A percentile compares a stretch with the other conserved stretches of the same genome.
Evolutionary conservation across 306 rosid genomes (phyloP).

Genomic region (Pyrus betulifolia): DNA sequence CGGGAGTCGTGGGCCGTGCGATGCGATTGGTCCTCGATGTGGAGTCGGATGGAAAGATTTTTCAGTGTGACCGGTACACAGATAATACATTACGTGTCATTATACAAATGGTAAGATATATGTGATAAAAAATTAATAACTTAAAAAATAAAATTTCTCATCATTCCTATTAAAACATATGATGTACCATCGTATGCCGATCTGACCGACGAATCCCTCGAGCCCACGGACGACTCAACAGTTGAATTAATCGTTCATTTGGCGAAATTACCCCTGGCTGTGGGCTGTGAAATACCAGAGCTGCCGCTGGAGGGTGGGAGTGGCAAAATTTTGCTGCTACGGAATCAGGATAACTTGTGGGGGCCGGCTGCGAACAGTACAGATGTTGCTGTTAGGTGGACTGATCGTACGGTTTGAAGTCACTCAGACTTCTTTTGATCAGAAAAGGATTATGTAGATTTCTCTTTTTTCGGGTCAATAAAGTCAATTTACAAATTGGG

Average conservation of each 20-base stretch:
- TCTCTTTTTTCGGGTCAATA: too few species aligned
- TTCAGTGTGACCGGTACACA: rapidly evolving
- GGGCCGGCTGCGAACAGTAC: background rate
- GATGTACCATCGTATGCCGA: conserved; percentile 3
- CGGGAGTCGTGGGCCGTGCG: conserved; percentile 22
- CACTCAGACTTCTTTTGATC: background rate
- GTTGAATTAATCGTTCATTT: background rate
- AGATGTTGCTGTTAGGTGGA: background rate
- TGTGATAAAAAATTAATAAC: too few species aligned
- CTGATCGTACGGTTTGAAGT: background rate
- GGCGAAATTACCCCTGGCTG: background rate
- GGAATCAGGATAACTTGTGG: background rate
- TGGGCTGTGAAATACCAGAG: background rate
- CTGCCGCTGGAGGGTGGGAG: background rate
- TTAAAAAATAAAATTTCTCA: too few species aligned
- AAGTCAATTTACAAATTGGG: background rate
- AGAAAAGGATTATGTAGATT: too few species aligned
- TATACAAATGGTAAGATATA: rapidly evolving
- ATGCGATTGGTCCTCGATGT: background rate
- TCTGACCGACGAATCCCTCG: conserved; percentile 6
- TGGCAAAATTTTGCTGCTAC: background rate
- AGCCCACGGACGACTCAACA: background rate
- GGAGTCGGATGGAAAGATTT: background rate
- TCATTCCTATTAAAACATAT: rapidly evolving
- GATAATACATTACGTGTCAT: rapidly evolving